These are phyloP conservation scores for Amauroascus niger DNA, from an alignment of 2,329 filamentous ascomycete genomes.

Conservation along the genomic window DNA sequence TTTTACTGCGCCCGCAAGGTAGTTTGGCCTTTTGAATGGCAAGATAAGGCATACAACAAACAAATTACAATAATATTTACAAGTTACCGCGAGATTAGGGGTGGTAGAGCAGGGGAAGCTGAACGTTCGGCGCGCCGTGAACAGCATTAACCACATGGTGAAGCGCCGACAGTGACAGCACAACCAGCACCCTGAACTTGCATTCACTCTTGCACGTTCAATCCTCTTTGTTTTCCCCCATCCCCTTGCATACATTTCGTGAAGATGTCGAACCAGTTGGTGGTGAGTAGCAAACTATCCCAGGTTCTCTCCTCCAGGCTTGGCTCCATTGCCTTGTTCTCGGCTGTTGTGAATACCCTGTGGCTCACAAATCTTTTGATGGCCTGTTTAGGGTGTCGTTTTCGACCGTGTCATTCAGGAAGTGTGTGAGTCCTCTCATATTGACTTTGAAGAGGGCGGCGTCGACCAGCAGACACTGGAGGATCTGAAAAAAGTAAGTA, in stretches of 20 bases:
- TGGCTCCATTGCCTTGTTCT: constrained; percentile 15
- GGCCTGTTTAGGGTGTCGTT: constrained; percentile 59
- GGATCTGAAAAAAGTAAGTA: constrained; percentile 73
- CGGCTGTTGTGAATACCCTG: background rate
- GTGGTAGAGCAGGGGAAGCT: background rate
- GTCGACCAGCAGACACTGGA: constrained; percentile 79
- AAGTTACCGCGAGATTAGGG: constrained; percentile 2
- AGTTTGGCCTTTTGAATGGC: background rate
- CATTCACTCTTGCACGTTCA: constrained; percentile 11
- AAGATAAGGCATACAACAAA: background rate
- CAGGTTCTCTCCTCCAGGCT: background rate
- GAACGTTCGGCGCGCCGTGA: background rate
- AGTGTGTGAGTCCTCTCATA: constrained; percentile 81
- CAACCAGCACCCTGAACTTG: constrained; percentile 9
- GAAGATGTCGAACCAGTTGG: constrained; percentile 40
- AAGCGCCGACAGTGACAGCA: background rate
- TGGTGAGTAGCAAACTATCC: constrained; percentile 34
- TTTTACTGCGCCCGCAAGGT: background rate
- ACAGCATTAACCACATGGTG: background rate
- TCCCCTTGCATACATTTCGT: constrained; percentile 2
- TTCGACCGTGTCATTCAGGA: constrained; percentile 87
- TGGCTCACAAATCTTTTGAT: constrained; percentile 3
- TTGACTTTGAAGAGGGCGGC: constrained; percentile 94
- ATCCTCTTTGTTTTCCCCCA: background rate
- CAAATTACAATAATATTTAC: constrained; percentile 2